Evolutionary conservation across 129 eudicot genomes (phyloP).

Genomic region (Artemisia tridentata): DNA sequence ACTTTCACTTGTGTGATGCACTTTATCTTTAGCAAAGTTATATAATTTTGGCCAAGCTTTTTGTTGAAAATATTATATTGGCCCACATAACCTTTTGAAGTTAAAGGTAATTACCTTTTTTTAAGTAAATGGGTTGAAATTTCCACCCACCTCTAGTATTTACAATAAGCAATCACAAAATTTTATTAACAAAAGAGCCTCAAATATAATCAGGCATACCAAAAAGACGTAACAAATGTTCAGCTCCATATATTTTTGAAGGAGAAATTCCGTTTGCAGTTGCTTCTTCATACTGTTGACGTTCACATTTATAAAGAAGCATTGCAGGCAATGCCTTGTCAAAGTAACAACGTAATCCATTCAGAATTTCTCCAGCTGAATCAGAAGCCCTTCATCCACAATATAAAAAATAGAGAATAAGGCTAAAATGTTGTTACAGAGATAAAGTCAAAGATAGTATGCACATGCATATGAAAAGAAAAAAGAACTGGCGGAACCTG

Average conservation of each 20-base stretch:
- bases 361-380: constrained; percentile 47
- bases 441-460: not conserved
- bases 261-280: constrained; percentile 45
- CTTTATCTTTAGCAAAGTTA: no score
- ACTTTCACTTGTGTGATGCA: no score
- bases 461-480: not conserved
- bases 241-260: constrained; percentile 68
- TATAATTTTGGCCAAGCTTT: no score
- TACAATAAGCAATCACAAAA: not conserved
- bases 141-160: not conserved
- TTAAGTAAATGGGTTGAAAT: not conserved
- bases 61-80: not conserved
- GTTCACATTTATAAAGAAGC: constrained; percentile 67
- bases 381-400: constrained; percentile 43
- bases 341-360: constrained; percentile 60
- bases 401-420: not conserved
- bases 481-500: constrained; percentile 27
- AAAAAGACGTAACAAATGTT: constrained; percentile 69
- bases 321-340: constrained; percentile 68
- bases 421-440: not conserved
- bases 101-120: not conserved
- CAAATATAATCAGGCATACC: constrained; percentile 35
- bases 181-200: not conserved
- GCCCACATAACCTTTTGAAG: not conserved
- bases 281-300: constrained; percentile 54